Conservation (phyloP, 768 basidiomycete genomes). For the Lactarius evosmus region DNA sequence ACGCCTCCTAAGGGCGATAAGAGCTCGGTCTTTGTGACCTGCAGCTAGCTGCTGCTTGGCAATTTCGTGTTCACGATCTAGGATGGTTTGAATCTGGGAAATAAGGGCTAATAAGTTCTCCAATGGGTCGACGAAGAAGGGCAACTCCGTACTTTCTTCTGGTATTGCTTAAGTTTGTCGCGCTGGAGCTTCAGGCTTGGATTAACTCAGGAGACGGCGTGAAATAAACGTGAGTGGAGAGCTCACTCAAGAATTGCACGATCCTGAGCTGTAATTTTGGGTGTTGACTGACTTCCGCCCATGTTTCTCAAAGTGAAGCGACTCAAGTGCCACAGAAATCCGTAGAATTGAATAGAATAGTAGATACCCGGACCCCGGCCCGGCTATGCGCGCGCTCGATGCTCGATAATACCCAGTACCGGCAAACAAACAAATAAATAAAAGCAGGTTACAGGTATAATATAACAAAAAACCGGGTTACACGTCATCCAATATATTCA, state of each 20-base stretch:
- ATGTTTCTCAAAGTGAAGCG: conserved; percentile 36
- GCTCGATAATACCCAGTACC: too few relatives aligned
- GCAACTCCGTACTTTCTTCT: conserved; percentile 67
- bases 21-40: conserved; percentile 84
- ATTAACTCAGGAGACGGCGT: conserved; percentile 27
- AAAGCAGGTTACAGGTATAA: neutral
- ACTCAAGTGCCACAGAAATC: neutral
- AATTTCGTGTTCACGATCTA: conserved; percentile 86
- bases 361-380: neutral
- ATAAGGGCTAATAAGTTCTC: neutral
- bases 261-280: conserved; percentile 91
- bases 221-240: conserved; percentile 25
- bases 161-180: conserved; percentile 94
- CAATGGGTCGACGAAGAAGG: neutral
- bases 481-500: neutral
- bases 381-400: too few relatives aligned
- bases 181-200: conserved; percentile 89
- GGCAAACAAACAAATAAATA: neutral
- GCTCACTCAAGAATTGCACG: conserved; percentile 91
- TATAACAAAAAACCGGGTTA: neutral
- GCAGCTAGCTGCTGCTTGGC: conserved; percentile 77
- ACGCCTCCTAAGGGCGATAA: conserved; percentile 81
- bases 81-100: conserved; percentile 74
- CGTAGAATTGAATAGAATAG: too few relatives aligned
- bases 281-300: conserved; percentile 70